phyloP scores from a whole-genome alignment of 192 early-diverging fungal species.

The Gryganskiella cystojenkinii region DNA sequence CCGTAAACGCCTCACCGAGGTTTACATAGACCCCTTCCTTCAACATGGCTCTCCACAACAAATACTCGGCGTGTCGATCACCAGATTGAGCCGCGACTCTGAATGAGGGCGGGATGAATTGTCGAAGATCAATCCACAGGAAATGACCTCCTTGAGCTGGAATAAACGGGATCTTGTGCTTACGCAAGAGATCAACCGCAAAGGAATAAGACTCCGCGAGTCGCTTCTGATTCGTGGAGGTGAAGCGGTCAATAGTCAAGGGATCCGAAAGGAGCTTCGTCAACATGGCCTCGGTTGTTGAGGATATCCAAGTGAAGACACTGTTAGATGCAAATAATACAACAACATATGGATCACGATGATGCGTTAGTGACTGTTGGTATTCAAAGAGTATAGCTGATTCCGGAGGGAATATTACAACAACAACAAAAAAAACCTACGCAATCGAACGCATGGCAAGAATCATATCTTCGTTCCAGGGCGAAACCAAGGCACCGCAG shows the following conservation, averaged over 20 bases:
- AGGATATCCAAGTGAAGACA: conserved; percentile 72
- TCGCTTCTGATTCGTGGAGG: conserved; percentile 65
- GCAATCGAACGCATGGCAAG: conserved; percentile 50
- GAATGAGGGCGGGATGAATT: conserved; percentile 24
- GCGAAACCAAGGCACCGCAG: conserved; percentile 70
- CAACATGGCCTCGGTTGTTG: conserved; percentile 67
- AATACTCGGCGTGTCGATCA: conserved; percentile 57
- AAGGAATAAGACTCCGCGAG: conserved; percentile 64
- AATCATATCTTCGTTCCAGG: conserved; percentile 65
- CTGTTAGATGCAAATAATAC: conserved; percentile 15
- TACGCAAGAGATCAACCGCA: conserved; percentile 52
- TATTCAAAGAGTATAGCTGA: too few species aligned
- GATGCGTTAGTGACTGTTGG: too few species aligned
- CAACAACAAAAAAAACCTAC: conserved; percentile 27
- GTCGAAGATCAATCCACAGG: conserved; percentile 70
- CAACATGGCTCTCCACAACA: conserved; percentile 59
- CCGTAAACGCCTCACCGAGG: conserved; percentile 73
- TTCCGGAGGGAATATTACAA: too few species aligned
- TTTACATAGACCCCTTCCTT: conserved; percentile 74
- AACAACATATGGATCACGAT: neutral
- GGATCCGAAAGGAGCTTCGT: conserved; percentile 66
- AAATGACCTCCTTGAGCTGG: conserved; percentile 79
- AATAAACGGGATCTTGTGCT: conserved; percentile 62
- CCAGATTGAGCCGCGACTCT: conserved; percentile 7
- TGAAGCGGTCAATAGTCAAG: conserved; percentile 66